Conservation (phyloP, 176 grass and related monocot genomes). For the Eleusine indica region DNA sequence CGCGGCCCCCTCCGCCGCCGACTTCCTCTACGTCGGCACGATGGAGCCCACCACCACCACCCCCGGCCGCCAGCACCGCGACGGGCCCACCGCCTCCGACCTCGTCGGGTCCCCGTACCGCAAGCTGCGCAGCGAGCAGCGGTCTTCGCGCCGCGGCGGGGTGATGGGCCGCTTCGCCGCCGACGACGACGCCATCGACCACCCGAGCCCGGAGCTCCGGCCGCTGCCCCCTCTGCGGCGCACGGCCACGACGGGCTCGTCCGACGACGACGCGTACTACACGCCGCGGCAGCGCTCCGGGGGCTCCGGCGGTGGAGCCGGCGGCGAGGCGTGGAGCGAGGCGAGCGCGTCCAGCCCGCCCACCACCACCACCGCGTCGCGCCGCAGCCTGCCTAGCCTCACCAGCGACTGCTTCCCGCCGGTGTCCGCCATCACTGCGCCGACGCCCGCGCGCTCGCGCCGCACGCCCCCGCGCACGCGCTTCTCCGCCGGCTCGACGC, state of each 20-base stretch:
- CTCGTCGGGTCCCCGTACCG: conserved; percentile 81
- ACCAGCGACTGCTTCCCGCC: conserved; percentile 63
- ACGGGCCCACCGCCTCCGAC: conserved; percentile 43
- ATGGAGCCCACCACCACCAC: conserved; percentile 51
- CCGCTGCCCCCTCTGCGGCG: conserved; percentile 76
- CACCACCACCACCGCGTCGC: conserved; percentile 66
- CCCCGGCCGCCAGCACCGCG: conserved; percentile 44
- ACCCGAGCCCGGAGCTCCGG: conserved; percentile 83
- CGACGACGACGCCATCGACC: conserved; percentile 54
- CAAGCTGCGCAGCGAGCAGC: conserved; percentile 63
- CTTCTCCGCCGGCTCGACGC: conserved; percentile 65
- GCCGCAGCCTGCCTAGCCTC: conserved; percentile 82
- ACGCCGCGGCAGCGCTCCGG: conserved; percentile 64
- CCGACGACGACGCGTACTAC: conserved; percentile 88
- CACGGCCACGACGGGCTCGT: conserved; percentile 48
- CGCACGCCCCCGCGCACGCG: conserved; percentile 80
- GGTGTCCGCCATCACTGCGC: conserved; percentile 43
- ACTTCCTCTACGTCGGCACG: conserved; percentile 85
- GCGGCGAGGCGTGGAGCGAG: conserved; percentile 56
- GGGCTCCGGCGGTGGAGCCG: conserved; percentile 46
- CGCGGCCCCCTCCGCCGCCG: conserved; percentile 35
- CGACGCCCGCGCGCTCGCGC: conserved; percentile 53
- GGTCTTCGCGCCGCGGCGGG: conserved; percentile 42
- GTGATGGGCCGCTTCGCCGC: conserved; percentile 5
- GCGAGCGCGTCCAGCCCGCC: conserved; percentile 72